Base-by-base conservation (phyloP, 768 basidiomycete genomes). In the Tricholoma furcatifolium region DNA sequence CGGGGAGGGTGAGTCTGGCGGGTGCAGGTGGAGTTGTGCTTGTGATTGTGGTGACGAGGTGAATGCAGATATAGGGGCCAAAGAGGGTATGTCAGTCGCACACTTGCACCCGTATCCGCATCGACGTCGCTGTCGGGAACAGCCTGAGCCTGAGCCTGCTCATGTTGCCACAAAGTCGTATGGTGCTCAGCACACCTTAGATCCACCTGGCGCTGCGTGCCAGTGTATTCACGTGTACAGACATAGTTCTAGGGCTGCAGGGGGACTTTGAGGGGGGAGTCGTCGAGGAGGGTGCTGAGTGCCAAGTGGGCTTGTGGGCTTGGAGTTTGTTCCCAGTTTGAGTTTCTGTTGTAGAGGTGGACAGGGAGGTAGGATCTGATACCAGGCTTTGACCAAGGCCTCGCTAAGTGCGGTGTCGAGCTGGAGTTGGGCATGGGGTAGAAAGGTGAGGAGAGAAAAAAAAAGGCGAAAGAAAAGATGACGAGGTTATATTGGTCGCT, bases 231-330 rank as follows among this genome's bases (percentile, higher is more conserved):
- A 9, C 70, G 75, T 57, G 92, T 78, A 62, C 86, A 89, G 18
- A 93, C 69, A 62, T 93, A 91, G 62, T 90, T 93, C 71, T 80
- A 88, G 0, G 91, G 91, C 62, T 93, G 91, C 12, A 87, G 72
- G 24, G 70, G 76, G 0, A n/a, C n/a, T n/a, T n/a, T n/a, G n/a
- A n/a, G n/a, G n/a, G n/a, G n/a, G n/a, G n/a, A n/a, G n/a, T n/a
- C n/a, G n/a, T n/a, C n/a, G n/a, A n/a, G n/a, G n/a, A n/a, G n/a
- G n/a, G n/a, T n/a, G n/a, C n/a, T n/a, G 78, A 53, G 67, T 1
- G 71, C 74, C 0, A 81, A 83, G 57, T 79, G 76, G 6, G 48
- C 36, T 49, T 55, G 60, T n/a, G n/a, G n/a, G n/a, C n/a, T n/a
- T n/a, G n/a, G n/a, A n/a, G n/a, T n/a, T n/a, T n/a, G n/a, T n/a